These are phyloP conservation scores for Pichia sp. DNA, from an alignment of 1,139 yeast species.

Conservation along the genomic window DNA sequence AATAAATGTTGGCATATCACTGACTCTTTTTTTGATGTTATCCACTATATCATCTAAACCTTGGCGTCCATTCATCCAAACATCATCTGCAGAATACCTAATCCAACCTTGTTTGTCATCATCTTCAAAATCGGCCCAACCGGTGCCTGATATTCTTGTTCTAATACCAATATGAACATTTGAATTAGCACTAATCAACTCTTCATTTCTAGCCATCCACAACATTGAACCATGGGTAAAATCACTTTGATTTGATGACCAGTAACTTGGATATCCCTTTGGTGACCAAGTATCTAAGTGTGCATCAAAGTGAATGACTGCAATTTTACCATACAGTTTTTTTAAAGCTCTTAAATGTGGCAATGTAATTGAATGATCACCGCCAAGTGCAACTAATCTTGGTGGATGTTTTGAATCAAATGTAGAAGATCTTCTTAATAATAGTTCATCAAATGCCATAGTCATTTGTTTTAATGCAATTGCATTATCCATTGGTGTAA, in stretches of 20 bases:
- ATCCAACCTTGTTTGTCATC: conserved; percentile 59
- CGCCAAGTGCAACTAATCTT: conserved; percentile 63
- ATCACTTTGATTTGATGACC: conserved; percentile 60
- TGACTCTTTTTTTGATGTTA: conserved; percentile 42
- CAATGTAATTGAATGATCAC: conserved; percentile 68
- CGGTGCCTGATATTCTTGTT: conserved; percentile 57
- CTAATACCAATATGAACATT: conserved; percentile 71
- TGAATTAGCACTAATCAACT: conserved; percentile 44
- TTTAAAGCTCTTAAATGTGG: conserved; percentile 63
- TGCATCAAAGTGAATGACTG: conserved; percentile 72
- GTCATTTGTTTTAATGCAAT: conserved; percentile 70
- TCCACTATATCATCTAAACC: conserved; percentile 51
- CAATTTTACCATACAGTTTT: conserved; percentile 53
- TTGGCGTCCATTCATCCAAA: conserved; percentile 54
- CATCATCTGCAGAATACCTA: conserved; percentile 62
- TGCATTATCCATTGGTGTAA: conserved; percentile 67
- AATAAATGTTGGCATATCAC: conserved; percentile 57
- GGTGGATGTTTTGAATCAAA: conserved; percentile 37
- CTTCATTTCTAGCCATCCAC: conserved; percentile 70
- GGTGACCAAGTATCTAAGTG: conserved; percentile 80
- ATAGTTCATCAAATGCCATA: conserved; percentile 54
- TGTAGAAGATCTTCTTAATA: conserved; percentile 30
- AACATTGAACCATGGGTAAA: conserved; percentile 78
- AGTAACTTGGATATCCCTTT: conserved; percentile 56
- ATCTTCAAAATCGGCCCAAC: conserved; percentile 51